Evolutionary conservation across 2,329 filamentous ascomycete genomes (phyloP), one percentile per base, ranked within the genome.

Genomic region (Exophiala sideris): DNA sequence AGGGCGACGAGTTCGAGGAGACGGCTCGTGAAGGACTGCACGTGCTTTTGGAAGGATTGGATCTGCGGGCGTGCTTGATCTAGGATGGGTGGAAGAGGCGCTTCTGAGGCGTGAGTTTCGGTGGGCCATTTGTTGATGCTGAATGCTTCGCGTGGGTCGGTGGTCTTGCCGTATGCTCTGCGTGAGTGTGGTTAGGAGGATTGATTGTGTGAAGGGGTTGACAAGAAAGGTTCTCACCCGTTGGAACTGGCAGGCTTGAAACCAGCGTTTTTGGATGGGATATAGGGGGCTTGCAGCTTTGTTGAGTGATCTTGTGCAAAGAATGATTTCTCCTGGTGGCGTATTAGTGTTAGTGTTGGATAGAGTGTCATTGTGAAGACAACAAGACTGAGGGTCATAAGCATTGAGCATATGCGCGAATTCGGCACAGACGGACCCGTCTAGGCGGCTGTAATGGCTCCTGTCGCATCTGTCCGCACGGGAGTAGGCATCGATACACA

Each of bases 81-180:
- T 14, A 56, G 49, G 45, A 52, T 32, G 4, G 48, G 54, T 29
- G 54, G 48, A 10, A 56, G 54, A 1, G 8, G 10, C 7, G 54
- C 49, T 5, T 34, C 10, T 1, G 48, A 16, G 11, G 54, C 40
- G n/a, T 56, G 48, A n/a, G 20, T 16, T 14, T 21, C 6, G n/a
- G 54, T 52, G 1, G 54, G 54, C 54, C 54, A 56, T 32, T 56
- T 56, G 54, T 56, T 56, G 39, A 56, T 52, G 35, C 54, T 56
- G 49, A 56, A 52, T n/a, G 54, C 54, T 34, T 56, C 54, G 18
- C 54, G 54, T n/a, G 54, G 54, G 40, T 56, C 54, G 12, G 39
- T 56, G 29, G 45, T 46, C 18, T 38, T 45, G 48, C 45, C 49
- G 29, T 52, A 40, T 16, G 54, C 54, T 4, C 54, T 56, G 45